phyloP scores from a whole-genome alignment of 257 asterid genomes.

The Agastache rugosa region DNA sequence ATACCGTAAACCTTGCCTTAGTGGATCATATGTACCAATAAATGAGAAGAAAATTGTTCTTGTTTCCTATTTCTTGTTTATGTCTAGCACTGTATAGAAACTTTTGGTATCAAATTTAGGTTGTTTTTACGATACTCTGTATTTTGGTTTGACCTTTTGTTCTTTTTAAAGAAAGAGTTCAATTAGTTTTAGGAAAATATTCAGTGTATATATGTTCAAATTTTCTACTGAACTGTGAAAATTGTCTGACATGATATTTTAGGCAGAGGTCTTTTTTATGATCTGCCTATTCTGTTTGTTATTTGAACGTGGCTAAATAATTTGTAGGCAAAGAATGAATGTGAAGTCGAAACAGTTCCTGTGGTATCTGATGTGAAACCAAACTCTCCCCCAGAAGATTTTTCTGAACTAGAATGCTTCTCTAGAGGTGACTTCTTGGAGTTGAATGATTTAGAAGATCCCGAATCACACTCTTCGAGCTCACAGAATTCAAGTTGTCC shows the following conservation, averaged over 20 bases:
- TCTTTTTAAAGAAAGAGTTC: background rate
- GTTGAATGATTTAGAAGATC: slow-evolving; percentile 54
- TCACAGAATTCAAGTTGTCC: slow-evolving; percentile 64
- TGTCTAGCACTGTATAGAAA: background rate
- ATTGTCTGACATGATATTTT: background rate
- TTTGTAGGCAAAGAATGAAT: slow-evolving; percentile 37
- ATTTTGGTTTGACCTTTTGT: background rate
- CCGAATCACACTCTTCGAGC: slow-evolving; percentile 56
- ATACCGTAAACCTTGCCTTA: slow-evolving; percentile 9
- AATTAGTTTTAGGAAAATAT: background rate
- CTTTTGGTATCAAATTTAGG: background rate
- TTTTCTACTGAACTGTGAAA: background rate
- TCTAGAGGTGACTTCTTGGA: slow-evolving; percentile 61
- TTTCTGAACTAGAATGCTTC: slow-evolving; percentile 41
- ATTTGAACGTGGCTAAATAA: background rate
- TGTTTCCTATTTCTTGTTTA: too few relatives aligned
- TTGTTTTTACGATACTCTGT: background rate
- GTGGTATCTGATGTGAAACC: slow-evolving; percentile 35
- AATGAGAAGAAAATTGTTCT: background rate
- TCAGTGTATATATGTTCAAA: background rate
- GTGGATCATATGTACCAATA: background rate
- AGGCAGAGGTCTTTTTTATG: background rate
- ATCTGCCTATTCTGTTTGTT: background rate
- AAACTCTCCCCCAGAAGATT: slow-evolving; percentile 31
- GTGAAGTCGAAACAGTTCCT: slow-evolving; percentile 31